Base-by-base conservation (phyloP, 2,329 filamentous ascomycete species). In the Dendryphion nanum region DNA sequence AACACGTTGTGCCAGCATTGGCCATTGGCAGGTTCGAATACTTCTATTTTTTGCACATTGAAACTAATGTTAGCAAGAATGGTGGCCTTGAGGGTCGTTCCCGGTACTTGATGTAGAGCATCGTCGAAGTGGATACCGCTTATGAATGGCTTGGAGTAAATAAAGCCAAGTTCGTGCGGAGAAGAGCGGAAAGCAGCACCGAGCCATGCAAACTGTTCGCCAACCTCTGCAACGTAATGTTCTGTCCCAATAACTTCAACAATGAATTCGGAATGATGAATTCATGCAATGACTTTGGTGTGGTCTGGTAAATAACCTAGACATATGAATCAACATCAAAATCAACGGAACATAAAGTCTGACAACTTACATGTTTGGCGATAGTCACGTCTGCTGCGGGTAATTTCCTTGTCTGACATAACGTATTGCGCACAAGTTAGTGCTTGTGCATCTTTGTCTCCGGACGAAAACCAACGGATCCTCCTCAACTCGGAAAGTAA, bases 261-360 rank as follows among this genome's bases (percentile, higher is more conserved):
- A 7, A 35, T 26, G 17, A 42, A 30, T 20, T 42, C 21, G 2
- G 15, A 5, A 12, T 21, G 18, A 8, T 31, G 7, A 16, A 42
- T 35, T 18, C 33, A 29, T 15, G 36, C 40, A 13, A 18, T 8
- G 15, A 37, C 18, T 18, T 26, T 24, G 18, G 35, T 41, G 15
- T 21, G 18, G 29, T 26, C 23, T 8, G 23, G 23, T n/a, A 26
- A 26, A 26, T n/a, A 26, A n/a, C 23, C 23, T 73, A 26, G 23
- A 26, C 8, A 26, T n/a, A n/a, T n/a, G n/a, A n/a, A n/a, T n/a
- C n/a, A 26, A 26, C 23, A n/a, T 26, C 23, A 26, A n/a, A n/a
- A 26, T 26, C 23, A 26, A 26, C 8, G 23, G 8, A 8, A 26
- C 8, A 26, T n/a, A 26, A 26, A 8, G n/a, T 26, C 23, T 26